phyloP scores from a whole-genome alignment of 352 stramenopile species.

The Peronosclerospora sorghi region DNA sequence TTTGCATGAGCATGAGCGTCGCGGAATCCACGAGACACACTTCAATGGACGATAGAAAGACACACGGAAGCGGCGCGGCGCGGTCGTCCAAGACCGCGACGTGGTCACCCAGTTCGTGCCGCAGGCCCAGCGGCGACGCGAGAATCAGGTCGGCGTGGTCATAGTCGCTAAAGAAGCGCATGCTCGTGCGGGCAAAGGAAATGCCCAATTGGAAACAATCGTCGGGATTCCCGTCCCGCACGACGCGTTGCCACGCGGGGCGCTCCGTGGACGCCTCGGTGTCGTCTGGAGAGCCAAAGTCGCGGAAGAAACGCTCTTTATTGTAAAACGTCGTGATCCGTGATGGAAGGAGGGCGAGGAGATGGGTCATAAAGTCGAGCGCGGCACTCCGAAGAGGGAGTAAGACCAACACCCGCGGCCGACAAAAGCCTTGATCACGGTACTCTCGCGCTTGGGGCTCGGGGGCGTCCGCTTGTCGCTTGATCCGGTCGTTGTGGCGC shows the following conservation, averaged over 20 bases:
- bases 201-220: conserved; percentile 73
- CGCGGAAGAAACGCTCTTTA: conserved; percentile 58
- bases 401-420: conserved; percentile 56
- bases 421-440: conserved; percentile 66
- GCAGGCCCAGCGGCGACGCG: conserved; percentile 54
- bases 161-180: conserved; percentile 77
- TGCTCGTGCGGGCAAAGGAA: conserved; percentile 47
- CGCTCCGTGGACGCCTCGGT: conserved; percentile 28
- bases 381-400: conserved; percentile 57
- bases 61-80: conserved; percentile 35
- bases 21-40: conserved; percentile 73
- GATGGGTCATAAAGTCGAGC: conserved; percentile 47
- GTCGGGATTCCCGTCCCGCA: conserved; percentile 65
- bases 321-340: conserved; percentile 58
- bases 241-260: conserved; percentile 74
- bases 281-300: conserved; percentile 34
- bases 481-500: conserved; percentile 62
- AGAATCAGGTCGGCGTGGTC: conserved; percentile 65
- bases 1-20: conserved; percentile 73
- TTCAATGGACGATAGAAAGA: conserved; percentile 69
- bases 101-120: conserved; percentile 62
- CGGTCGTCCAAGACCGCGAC: conserved; percentile 30
- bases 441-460: conserved; percentile 58
- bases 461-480: conserved; percentile 22
- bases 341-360: conserved; percentile 49